Base-by-base conservation (phyloP, 441 rosid genomes). In the Euphorbia corollata region DNA sequence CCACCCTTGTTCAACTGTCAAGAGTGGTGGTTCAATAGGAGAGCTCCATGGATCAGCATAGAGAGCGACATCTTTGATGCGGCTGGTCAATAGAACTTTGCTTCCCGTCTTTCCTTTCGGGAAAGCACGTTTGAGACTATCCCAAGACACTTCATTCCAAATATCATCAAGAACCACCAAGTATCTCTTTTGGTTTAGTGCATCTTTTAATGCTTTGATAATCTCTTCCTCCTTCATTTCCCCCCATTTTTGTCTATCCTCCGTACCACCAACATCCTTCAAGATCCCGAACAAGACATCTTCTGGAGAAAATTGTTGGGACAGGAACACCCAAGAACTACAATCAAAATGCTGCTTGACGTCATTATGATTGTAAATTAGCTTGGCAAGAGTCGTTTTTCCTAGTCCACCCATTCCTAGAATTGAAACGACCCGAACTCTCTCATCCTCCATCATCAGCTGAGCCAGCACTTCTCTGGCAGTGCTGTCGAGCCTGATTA, bases 51-150 rank as follows among this genome's bases (percentile, higher is more conserved):
- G 65, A 73, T 81, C 72, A 20, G 72, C 80, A 72, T 64, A 16
- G 22, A 23, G 6, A 48, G 80, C 82, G 23, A 74, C 65, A 4
- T 65, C 74, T 59, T 47, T 68, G 23, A 50, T 77, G 30, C 78
- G 74, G 15, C 78, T 74, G 3, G 82, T 77, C 9, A 74, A 19
- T 59, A 81, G 47, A 50, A 81, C 47, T 69, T 76, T 79, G 76
- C 81, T 81, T 8, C 75, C 65, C 6, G 2, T 34, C 38, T 34
- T 34, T 2, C 38, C 38, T 34, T 34, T 34, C 6, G 38, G 38
- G 6, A 34, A 34, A 34, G 38, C 51, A 47, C 16, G n/a, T 47
- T 13, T 47, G 51, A 47, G 51, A 0, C 18, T 16, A 3, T 47
- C n/a, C 6, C 13, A 11, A 5, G 43, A 81, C 47, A 67, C 74